Percentiles rank a stretch among this genome's conserved stretches.
phyloP scores from a whole-genome alignment of 345 rosid species.

The Camelina neglecta region DNA sequence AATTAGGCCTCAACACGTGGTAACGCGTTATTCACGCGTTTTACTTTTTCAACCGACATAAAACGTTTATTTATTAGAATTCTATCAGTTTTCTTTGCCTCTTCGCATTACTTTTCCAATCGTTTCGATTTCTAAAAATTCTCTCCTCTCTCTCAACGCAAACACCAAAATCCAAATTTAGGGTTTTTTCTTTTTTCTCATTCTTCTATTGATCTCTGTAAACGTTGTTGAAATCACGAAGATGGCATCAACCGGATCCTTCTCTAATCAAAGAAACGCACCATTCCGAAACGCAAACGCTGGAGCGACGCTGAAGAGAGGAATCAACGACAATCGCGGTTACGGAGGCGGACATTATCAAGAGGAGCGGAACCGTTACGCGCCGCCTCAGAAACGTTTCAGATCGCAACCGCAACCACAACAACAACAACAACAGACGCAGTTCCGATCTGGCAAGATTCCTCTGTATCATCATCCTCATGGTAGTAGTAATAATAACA shows the following conservation, averaged over 20 bases:
- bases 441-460: not conserved
- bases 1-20: not conserved
- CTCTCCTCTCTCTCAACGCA: conserved; percentile 11
- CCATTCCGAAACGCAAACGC: conserved; percentile 15
- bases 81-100: accelerated
- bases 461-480: conserved; percentile 34
- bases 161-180: conserved; percentile 14
- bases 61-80: not conserved
- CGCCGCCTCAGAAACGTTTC: conserved; percentile 37
- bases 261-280: conserved; percentile 21
- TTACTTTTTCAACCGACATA: conserved; percentile 30
- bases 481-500: conserved; percentile 25
- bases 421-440: not conserved
- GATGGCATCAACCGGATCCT: conserved; percentile 26
- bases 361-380: conserved; percentile 17
- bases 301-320: conserved; percentile 36
- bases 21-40: conserved; percentile 33
- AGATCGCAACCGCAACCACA: conserved; percentile 32
- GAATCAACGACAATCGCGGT: conserved; percentile 21
- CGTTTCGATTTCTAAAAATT: not conserved
- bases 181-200: not conserved
- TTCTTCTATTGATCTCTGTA: not conserved
- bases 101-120: not conserved
- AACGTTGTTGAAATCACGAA: not conserved
- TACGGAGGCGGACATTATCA: not conserved